Evolutionary conservation across 306 rosid genomes (phyloP), one percentile per base, ranked within the genome.

Genomic region (Canavalia ensiformis): DNA sequence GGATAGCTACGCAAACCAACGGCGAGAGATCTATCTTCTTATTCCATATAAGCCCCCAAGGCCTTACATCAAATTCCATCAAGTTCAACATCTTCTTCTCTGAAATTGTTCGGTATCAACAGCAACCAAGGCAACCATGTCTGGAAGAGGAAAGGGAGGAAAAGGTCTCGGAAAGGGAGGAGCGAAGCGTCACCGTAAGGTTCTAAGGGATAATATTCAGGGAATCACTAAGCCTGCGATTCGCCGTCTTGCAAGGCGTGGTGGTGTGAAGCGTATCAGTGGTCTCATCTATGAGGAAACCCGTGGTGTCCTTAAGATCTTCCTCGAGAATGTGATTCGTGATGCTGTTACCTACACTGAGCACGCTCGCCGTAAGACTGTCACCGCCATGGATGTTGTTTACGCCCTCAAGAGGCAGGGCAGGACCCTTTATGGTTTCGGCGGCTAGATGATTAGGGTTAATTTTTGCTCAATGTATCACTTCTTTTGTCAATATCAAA

Each of bases 341-440:
- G 90, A 87, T 1, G 90, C 86, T 2, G 90, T 87, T 0, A 87
- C 90, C 12, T 87, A 87, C 74, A 87, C 90, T 0, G 90, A 87
- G 83, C 90, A 87, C 1, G 90, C 88, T 70, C 85, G 88, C 59
- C 84, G 88, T 0, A 87, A 84, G 83, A 87, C 90, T 0, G 90
- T 87, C 0, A 87, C 88, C 0, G 90, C 87, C 44, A 84, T 87
- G 90, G 90, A 87, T n/a, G 88, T 87, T 6, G 90, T 87, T 3
- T 87, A 87, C 0, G 88, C 90, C 0, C 52, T 87, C 45, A 87
- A 87, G 86, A 85, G 90, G 81, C 90, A 87, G 72, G 90, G 90
- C 0, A 85, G 90, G 25, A 87, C 90, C 7, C 90, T 87, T 0
- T 87, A 84, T 31, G 90, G 90, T 0, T 84, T 87, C 8, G 90